Base-by-base conservation (phyloP, 352 stramenopile species). In the Globisporangium nodosum region DNA sequence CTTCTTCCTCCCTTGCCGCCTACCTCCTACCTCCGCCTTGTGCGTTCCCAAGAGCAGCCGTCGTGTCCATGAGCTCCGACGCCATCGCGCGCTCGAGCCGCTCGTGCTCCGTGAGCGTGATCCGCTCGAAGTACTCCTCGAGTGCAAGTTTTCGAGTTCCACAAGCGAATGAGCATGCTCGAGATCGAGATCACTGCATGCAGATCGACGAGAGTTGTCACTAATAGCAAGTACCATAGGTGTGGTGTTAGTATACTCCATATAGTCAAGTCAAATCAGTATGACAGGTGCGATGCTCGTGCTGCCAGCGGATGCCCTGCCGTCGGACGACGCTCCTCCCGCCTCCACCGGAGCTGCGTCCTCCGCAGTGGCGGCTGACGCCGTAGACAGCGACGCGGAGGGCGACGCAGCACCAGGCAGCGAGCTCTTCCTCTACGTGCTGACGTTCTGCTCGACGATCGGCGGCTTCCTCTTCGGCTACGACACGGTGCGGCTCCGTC, bases 391-490 rank as follows among this genome's bases (percentile, higher is more conserved):
- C 37, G 54, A 3, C 43, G 45, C 42, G 16, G n/a, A 16, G 0
- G 21, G 20, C 43, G 12, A 18, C 49, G 3, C 30, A 21, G 16
- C 42, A 8, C 35, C 57, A 5, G 46, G 42, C 3, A 82, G 63
- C 16, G 56, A 64, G 11, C 31, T 59, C 12, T 69, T 75, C 33
- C 65, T 91, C 9, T 86, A 83, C 40, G 53, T 89, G 31, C 79
- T 92, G 39, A 92, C 77, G 48, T 62, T 71, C 48, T 87, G 76
- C 60, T 86, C 82, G 20, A 88, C 82, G 15, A 78, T 89, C 54
- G 82, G 82, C 52, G 82, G 82, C 46, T 92, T 92, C 58, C 64
- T 92, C 43, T 92, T 92, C 54, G 82, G 82, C 58, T 92, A 92
- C 61, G 83, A 92, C 63, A 92, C 83, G 39, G 74, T 79, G 54